phyloP scores from a whole-genome alignment of 768 basidiomycete species.

The Tricholoma hemisulphureum region DNA sequence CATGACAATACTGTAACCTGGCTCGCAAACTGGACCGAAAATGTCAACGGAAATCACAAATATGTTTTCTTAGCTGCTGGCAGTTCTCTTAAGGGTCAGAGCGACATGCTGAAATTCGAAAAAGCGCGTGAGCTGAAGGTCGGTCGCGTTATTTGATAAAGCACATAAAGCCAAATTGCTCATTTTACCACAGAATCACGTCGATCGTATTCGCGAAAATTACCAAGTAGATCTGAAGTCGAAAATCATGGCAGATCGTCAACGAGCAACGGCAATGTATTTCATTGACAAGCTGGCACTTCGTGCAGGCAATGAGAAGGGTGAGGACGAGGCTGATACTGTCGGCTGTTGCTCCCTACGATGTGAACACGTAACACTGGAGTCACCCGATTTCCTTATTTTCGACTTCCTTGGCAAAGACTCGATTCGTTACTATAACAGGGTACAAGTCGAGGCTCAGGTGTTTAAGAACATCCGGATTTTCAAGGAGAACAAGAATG shows the following conservation, averaged over 20 bases:
- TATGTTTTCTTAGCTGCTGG: constrained; percentile 99
- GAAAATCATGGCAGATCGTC: constrained; percentile 92
- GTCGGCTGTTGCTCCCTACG: constrained; percentile 98
- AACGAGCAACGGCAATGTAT: constrained; percentile 99
- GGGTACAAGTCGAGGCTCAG: constrained; percentile 83
- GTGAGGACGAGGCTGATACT: constrained; percentile 98
- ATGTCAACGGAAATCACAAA: constrained; percentile 92
- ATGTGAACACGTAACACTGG: constrained; percentile 93
- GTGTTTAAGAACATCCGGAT: constrained; percentile 98
- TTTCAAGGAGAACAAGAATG: constrained; percentile 91
- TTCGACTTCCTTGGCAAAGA: constrained; percentile 99
- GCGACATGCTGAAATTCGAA: constrained; percentile 97
- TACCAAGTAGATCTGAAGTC: constrained; percentile 81
- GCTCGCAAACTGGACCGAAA: constrained; percentile 99
- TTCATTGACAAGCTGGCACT: constrained; percentile 97
- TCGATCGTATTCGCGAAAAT: constrained; percentile 87
- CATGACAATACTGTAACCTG: constrained; percentile 98
- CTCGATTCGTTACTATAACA: constrained; percentile 95
- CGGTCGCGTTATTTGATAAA: constrained; percentile 11
- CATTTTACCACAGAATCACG: constrained; percentile 61
- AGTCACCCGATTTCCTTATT: constrained; percentile 80
- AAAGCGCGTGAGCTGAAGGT: constrained; percentile 97
- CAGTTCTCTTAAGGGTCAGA: constrained; percentile 96
- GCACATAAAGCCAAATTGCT: not conserved
- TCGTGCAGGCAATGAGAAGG: constrained; percentile 99